A percentile compares a stretch with the other conserved stretches of the same genome.
These are phyloP conservation scores for Sporisorium exsertum DNA, from an alignment of 1,284 basidiomycete genomes.

Conservation along the genomic window DNA sequence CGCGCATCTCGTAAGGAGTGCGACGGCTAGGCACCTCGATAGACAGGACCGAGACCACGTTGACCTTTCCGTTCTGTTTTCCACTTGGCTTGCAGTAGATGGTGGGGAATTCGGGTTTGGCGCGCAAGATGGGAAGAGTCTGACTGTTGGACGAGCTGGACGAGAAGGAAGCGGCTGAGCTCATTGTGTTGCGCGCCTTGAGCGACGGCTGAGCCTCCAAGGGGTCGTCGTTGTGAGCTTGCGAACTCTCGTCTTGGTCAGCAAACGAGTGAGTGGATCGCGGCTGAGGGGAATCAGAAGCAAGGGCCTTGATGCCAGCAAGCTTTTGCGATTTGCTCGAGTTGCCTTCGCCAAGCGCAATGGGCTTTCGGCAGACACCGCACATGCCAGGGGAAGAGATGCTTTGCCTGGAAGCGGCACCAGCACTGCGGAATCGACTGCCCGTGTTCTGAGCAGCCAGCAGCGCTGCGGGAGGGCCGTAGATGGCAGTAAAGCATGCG, in stretches of 20 bases:
- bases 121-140: constrained; percentile 79
- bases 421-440: constrained; percentile 33
- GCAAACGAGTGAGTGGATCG: constrained; percentile 16
- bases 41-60: constrained; percentile 87
- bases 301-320: constrained; percentile 30
- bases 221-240: constrained; percentile 47
- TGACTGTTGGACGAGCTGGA: constrained; percentile 37
- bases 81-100: constrained; percentile 75
- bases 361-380: constrained; percentile 92
- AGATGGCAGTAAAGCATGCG: constrained; percentile 93
- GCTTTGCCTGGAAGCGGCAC: constrained; percentile 69
- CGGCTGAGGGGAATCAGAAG: constrained; percentile 6
- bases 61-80: constrained; percentile 73
- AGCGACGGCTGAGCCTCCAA: constrained; percentile 14
- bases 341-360: constrained; percentile 84
- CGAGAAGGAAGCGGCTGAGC: constrained; percentile 36
- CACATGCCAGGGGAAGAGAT: constrained; percentile 82
- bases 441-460: constrained; percentile 42
- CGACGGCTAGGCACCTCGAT: constrained; percentile 86
- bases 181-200: constrained; percentile 16
- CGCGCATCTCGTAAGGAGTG: constrained; percentile 71
- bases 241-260: constrained; percentile 14
- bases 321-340: constrained; percentile 73
- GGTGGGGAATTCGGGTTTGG: constrained; percentile 86
- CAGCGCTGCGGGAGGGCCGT: constrained; percentile 82